Base-by-base conservation (phyloP, 2,329 filamentous ascomycete species). In the Ophiocordyceps sinensis region DNA sequence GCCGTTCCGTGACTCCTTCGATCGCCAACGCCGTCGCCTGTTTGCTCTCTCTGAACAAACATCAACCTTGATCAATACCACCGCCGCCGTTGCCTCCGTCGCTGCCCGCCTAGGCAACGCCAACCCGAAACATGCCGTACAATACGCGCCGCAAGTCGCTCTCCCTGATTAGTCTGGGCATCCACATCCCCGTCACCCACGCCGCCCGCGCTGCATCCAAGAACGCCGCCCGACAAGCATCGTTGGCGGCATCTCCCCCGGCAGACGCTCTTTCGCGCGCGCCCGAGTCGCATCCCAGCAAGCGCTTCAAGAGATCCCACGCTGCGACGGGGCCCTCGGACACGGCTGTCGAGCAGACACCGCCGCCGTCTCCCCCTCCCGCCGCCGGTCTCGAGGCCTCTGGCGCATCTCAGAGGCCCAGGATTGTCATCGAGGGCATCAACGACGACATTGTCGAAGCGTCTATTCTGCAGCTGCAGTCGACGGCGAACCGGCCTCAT, bases 71-170 rank as follows among this genome's bases (percentile, higher is more conserved):
- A 32, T 32, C 30, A 32, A 7, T 8, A 32, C 7, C 30, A 32
- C 12, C 30, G 11, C 30, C 17, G 12, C 17, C 23, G 35, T 15
- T 26, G 36, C 23, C 12, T 3, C 12, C 17, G 17, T 14, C 36
- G 36, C 19, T 19, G 19, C 4, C n/a, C 15, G 32, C n/a, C 14
- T 5, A 35, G 32, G 32, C 32, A n/a, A 15, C 32, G 15, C 19
- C 36, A 37, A 13, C 6, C 19, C 11, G 15, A 48, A 51, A 39
- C 46, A 94, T 94, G 86, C 83, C 82, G 58, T 95, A 95, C 73
- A 94, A 95, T 65, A 96, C 89, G 51, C 84, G 89, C 65, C 82
- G 88, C 64, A 96, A 96, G 71, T 94, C 87, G 57, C 70, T 98
- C 51, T 95, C 88, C 47, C 71, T 96, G 56, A 84, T 86, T 45